Percentiles rank a stretch among this genome's conserved stretches.
These are phyloP conservation scores for Centella asiatica DNA, from an alignment of 129 eudicot genomes.

Conservation along the genomic window DNA sequence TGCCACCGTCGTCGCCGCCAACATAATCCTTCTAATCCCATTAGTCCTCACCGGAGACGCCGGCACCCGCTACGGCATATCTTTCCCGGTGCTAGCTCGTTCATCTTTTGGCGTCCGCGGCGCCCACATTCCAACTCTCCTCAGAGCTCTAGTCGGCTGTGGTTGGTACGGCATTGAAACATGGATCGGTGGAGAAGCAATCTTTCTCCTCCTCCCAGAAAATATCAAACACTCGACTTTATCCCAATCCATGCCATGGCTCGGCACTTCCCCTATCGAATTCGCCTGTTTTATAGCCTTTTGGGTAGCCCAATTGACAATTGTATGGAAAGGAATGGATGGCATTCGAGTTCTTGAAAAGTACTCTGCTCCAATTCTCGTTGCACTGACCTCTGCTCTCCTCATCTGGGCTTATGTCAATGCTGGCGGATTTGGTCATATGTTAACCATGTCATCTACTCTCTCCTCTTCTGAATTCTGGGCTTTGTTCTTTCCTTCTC, in stretches of 20 bases:
- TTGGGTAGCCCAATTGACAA: conserved; percentile 61
- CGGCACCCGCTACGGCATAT: conserved; percentile 71
- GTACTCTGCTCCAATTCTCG: conserved; percentile 80
- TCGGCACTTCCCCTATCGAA: conserved; percentile 84
- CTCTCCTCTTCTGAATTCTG: conserved; percentile 72
- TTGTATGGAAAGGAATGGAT: conserved; percentile 79
- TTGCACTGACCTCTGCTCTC: conserved; percentile 49
- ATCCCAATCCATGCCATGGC: conserved; percentile 51
- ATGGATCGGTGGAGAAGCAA: conserved; percentile 97
- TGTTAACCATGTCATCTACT: conserved; percentile 49
- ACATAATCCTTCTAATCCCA: conserved; percentile 51
- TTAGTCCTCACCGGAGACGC: conserved; percentile 77
- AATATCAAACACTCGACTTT: conserved; percentile 32
- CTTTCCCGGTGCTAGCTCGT: conserved; percentile 90
- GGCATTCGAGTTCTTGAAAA: conserved; percentile 71
- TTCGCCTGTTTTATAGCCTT: conserved; percentile 70
- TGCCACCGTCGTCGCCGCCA: conserved; percentile 73
- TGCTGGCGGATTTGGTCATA: conserved; percentile 69
- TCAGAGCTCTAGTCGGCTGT: conserved; percentile 83
- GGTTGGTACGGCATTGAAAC: conserved; percentile 98
- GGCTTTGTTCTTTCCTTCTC: conserved; percentile 70
- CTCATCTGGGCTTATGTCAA: conserved; percentile 68
- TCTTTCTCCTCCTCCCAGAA: conserved; percentile 56
- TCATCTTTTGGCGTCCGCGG: conserved; percentile 81
- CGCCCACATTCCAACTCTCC: conserved; percentile 79